Evolutionary conservation across 2,329 filamentous ascomycete genomes (phyloP).

Genomic region (Purpureocillium lavendulum): DNA sequence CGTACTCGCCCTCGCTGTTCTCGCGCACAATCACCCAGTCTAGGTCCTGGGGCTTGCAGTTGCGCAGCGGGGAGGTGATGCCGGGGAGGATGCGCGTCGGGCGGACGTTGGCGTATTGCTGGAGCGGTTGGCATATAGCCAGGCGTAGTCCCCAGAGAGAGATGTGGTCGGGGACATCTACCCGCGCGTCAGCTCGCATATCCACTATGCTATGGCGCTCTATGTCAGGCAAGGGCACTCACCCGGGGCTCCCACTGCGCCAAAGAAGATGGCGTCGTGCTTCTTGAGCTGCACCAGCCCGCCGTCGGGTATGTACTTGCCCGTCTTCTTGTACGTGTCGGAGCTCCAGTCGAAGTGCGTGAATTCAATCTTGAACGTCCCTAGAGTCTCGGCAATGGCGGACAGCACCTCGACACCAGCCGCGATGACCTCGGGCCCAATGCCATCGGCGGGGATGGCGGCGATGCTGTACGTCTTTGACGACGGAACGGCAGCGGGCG

Average conservation of each 20-base stretch:
- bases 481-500: not conserved
- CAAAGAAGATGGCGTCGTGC: conserved; percentile 61
- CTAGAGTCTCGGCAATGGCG: conserved; percentile 29
- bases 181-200: not conserved
- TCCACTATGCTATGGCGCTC: not conserved
- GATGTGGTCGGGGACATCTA: conserved; percentile 54
- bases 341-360: conserved; percentile 59
- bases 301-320: conserved; percentile 45
- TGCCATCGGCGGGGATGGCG: conserved; percentile 55
- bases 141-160: conserved; percentile 60
- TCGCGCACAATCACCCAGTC: conserved; percentile 62
- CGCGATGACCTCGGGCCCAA: conserved; percentile 54
- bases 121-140: conserved; percentile 57
- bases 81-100: conserved; percentile 55
- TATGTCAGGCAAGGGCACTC: not conserved
- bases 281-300: conserved; percentile 50
- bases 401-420: conserved; percentile 39
- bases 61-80: conserved; percentile 46
- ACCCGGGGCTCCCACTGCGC: conserved; percentile 49
- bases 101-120: conserved; percentile 62
- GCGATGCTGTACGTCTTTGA: conserved; percentile 40
- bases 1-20: conserved; percentile 61
- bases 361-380: conserved; percentile 54
- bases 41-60: conserved; percentile 47
- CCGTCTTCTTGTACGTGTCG: conserved; percentile 56